phyloP scores from a whole-genome alignment of 2,329 filamentous ascomycete genomes.

The Calonectria hongkongensis region DNA sequence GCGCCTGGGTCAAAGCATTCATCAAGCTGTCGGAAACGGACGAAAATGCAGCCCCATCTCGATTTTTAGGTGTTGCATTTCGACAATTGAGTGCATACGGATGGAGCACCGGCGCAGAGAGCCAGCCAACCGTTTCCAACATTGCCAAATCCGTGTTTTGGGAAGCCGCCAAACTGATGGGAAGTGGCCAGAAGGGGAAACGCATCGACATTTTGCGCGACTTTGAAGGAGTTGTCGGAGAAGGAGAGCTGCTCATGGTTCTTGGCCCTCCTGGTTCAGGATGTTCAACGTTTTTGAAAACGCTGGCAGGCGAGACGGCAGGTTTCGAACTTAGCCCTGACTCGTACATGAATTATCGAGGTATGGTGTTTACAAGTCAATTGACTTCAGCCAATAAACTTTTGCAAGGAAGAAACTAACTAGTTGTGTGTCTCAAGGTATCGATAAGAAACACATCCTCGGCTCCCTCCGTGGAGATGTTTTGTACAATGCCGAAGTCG shows the following conservation, averaged over 20 bases:
- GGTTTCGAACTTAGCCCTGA: conserved; percentile 75
- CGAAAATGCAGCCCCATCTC: conserved; percentile 31
- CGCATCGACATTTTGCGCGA: conserved; percentile 71
- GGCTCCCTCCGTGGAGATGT: conserved; percentile 44
- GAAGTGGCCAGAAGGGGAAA: neutral
- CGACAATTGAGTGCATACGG: conserved; percentile 44
- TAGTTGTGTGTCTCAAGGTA: neutral
- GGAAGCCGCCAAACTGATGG: neutral
- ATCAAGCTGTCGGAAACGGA: conserved; percentile 43
- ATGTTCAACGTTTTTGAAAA: conserved; percentile 82
- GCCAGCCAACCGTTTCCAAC: conserved; percentile 43
- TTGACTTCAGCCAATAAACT: neutral
- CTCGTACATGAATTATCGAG: conserved; percentile 51
- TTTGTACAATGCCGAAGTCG: conserved; percentile 51
- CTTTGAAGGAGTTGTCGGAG: conserved; percentile 78
- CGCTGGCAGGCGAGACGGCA: conserved; percentile 75
- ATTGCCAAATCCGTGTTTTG: neutral
- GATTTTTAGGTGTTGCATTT: conserved; percentile 45
- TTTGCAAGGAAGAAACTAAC: neutral
- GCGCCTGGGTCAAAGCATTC: conserved; percentile 44
- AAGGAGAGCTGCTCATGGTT: conserved; percentile 82
- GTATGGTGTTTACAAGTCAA: conserved; percentile 18
- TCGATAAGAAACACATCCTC: conserved; percentile 46
- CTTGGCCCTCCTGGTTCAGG: conserved; percentile 76
- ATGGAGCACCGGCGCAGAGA: conserved; percentile 38